Evolutionary conservation across 768 basidiomycete species (phyloP).

Genomic region (Clavaria fumosa): DNA sequence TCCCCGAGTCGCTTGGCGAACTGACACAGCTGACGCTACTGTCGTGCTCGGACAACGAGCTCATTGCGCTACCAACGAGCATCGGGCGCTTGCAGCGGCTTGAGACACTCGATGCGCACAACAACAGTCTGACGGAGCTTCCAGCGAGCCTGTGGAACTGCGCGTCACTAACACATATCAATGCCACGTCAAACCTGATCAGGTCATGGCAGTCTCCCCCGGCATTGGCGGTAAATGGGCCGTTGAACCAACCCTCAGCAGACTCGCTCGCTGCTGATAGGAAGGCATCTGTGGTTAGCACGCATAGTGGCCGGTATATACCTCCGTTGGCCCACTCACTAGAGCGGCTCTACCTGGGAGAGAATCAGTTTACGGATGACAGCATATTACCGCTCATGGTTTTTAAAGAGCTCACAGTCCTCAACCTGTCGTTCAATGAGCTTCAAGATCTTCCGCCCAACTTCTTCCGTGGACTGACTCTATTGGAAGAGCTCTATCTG

Average conservation of each 20-base stretch:
- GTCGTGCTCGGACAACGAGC: slow-evolving; percentile 83
- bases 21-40: slow-evolving; percentile 56
- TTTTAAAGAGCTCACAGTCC: slow-evolving; percentile 58
- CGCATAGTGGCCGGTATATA: slow-evolving; percentile 19
- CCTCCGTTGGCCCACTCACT: slow-evolving; percentile 59
- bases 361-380: slow-evolving; percentile 78
- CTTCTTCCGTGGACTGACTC: slow-evolving; percentile 56
- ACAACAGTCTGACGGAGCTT: slow-evolving; percentile 71
- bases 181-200: slow-evolving; percentile 80
- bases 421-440: slow-evolving; percentile 92
- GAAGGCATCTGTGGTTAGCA: slow-evolving; percentile 25
- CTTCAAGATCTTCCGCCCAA: slow-evolving; percentile 73
- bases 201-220: slow-evolving; percentile 56
- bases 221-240: neutral
- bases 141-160: slow-evolving; percentile 78
- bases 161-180: slow-evolving; percentile 51
- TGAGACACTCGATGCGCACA: slow-evolving; percentile 71
- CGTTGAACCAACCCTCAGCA: too few species aligned
- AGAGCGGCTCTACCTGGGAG: slow-evolving; percentile 70
- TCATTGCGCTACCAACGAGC: slow-evolving; percentile 56
- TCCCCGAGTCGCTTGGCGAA: slow-evolving; percentile 74
- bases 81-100: slow-evolving; percentile 68
- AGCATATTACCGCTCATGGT: slow-evolving; percentile 58
- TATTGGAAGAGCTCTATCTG: slow-evolving; percentile 77
- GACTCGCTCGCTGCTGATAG: slow-evolving; percentile 20